A percentile compares a stretch with the other conserved stretches of the same genome.
phyloP scores from a whole-genome alignment of 192 early-diverging fungal genomes.

The Coemansia sp. region DNA sequence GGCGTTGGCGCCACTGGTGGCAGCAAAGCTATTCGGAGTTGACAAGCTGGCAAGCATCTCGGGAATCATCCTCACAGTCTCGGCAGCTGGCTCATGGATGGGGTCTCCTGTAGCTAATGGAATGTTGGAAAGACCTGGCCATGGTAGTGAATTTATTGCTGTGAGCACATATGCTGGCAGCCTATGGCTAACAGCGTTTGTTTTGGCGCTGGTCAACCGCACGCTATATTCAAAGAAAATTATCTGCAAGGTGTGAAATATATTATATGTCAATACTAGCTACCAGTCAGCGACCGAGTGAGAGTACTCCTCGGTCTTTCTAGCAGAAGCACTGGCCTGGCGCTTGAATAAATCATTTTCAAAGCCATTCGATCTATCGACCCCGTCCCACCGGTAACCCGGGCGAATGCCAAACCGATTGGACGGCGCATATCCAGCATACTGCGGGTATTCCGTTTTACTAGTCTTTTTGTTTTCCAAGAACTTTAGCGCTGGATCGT shows the following conservation, averaged over 20 bases:
- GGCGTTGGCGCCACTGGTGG: constrained; percentile 45
- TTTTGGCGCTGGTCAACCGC: constrained; percentile 29
- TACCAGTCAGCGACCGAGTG: constrained; percentile 49
- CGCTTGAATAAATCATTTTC: constrained; percentile 57
- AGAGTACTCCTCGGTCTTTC: constrained; percentile 27
- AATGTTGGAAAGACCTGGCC: constrained; percentile 29
- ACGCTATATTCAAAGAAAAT: constrained; percentile 22
- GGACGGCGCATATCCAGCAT: constrained; percentile 60
- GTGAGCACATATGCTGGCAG: constrained; percentile 41
- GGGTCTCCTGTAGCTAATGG: constrained; percentile 39
- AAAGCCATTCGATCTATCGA: constrained; percentile 78
- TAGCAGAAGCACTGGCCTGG: constrained; percentile 26
- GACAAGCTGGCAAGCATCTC: constrained; percentile 39
- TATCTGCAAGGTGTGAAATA: constrained; percentile 4
- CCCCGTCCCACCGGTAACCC: constrained; percentile 80
- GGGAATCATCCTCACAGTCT: constrained; percentile 37
- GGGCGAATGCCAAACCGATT: constrained; percentile 74
- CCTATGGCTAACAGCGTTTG: constrained; percentile 34
- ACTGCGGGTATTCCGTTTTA: constrained; percentile 36
- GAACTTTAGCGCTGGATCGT: constrained; percentile 67
- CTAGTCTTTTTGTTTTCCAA: constrained; percentile 41
- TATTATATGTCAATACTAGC: neutral
- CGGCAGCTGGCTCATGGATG: constrained; percentile 39
- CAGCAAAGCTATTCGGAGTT: constrained; percentile 44
- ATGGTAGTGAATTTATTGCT: constrained; percentile 22